A percentile compares a stretch with the other conserved stretches of the same genome.
These are phyloP conservation scores for Tolypocladium endophyticum DNA, from an alignment of 2,329 filamentous ascomycete genomes.

Conservation along the genomic window DNA sequence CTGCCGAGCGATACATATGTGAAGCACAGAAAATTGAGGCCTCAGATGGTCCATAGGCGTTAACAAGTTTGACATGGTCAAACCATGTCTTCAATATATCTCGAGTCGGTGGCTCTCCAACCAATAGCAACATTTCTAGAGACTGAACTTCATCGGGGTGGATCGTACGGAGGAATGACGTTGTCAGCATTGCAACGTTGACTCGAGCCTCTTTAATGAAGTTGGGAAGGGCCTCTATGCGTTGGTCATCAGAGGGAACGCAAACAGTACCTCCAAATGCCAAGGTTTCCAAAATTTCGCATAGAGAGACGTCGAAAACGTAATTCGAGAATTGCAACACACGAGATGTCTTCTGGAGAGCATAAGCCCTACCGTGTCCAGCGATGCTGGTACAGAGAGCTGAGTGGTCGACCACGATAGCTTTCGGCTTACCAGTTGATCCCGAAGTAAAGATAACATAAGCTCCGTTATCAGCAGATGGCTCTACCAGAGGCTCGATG, in stretches of 20 bases:
- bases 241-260: conserved; percentile 2
- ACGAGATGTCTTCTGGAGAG: neutral
- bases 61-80: neutral
- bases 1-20: neutral
- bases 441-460: neutral
- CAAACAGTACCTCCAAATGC: conserved; percentile 3
- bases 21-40: neutral
- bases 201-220: neutral
- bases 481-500: neutral
- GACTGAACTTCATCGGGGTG: neutral
- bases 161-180: conserved; percentile 1
- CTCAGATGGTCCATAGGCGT: neutral
- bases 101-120: conserved; percentile 1
- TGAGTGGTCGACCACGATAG: conserved; percentile 1
- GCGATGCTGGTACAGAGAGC: neutral
- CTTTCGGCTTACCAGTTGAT: neutral
- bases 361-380: neutral
- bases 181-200: conserved; percentile 2
- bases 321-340: conserved; percentile 5
- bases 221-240: neutral
- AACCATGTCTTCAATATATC: neutral
- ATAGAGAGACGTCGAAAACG: conserved; percentile 3
- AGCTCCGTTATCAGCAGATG: neutral
- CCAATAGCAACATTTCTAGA: conserved; percentile 1
- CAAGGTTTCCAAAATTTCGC: conserved; percentile 3